Evolutionary conservation across 495 filamentous ascomycete genomes (phyloP).

Genomic region (Sabuloglossum arenarium): DNA sequence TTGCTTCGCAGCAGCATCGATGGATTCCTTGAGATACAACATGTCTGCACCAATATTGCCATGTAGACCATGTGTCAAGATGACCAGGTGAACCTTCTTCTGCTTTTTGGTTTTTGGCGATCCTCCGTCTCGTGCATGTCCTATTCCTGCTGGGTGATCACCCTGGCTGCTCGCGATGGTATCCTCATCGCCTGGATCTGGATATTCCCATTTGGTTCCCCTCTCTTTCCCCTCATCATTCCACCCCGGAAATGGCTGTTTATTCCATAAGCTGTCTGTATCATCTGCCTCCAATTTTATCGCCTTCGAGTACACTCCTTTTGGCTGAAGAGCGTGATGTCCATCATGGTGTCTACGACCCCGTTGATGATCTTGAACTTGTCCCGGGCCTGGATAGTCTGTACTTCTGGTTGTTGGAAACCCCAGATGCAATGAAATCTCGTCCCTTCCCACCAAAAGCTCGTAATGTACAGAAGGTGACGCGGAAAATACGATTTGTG

Average conservation of each 20-base stretch:
- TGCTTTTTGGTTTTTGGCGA: slow-evolving; percentile 17
- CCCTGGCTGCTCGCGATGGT: background rate
- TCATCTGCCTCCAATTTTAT: slow-evolving; percentile 63
- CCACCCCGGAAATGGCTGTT: slow-evolving; percentile 53
- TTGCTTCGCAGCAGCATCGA: slow-evolving; percentile 60
- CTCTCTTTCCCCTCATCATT: slow-evolving; percentile 22
- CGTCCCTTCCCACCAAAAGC: slow-evolving; percentile 64
- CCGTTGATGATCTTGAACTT: slow-evolving; percentile 49
- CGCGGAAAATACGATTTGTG: slow-evolving; percentile 78
- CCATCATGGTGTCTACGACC: slow-evolving; percentile 26
- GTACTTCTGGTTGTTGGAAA: slow-evolving; percentile 23
- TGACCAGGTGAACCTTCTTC: slow-evolving; percentile 74
- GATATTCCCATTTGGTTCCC: slow-evolving; percentile 7
- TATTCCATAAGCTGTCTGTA: slow-evolving; percentile 78
- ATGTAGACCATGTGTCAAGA: slow-evolving; percentile 86
- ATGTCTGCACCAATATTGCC: slow-evolving; percentile 96
- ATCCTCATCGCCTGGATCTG: slow-evolving; percentile 7
- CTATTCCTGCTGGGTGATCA: background rate
- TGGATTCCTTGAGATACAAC: slow-evolving; percentile 92
- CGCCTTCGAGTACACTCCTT: slow-evolving; percentile 62
- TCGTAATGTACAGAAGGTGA: slow-evolving; percentile 84
- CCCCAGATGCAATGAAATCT: slow-evolving; percentile 51
- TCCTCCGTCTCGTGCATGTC: background rate
- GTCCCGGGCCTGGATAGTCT: slow-evolving; percentile 37
- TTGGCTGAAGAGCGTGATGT: slow-evolving; percentile 29